Conservation (phyloP, 148 eudicot genomes). For the Beta vulgaris region DNA sequence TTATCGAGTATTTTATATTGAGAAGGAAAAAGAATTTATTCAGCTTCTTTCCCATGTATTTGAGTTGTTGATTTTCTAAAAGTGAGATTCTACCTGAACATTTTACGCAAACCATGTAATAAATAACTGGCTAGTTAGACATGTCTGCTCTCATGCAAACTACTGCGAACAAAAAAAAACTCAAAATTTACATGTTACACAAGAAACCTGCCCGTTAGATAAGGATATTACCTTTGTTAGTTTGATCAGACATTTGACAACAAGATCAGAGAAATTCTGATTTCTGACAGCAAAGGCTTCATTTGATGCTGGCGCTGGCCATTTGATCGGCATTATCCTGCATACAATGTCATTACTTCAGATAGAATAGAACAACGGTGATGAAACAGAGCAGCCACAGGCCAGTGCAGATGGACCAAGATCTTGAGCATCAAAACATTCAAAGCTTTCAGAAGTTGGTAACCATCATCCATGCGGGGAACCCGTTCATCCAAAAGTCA, state of each 20-base stretch:
- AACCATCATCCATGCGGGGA: conserved; percentile 91
- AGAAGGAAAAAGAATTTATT: too few species aligned
- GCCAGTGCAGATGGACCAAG: conserved; percentile 42
- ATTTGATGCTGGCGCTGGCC: too few species aligned
- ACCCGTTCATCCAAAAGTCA: conserved; percentile 99
- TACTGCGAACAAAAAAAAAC: background rate
- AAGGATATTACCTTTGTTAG: too few species aligned
- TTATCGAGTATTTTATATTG: too few species aligned
- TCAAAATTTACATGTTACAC: background rate
- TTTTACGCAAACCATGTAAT: too few species aligned
- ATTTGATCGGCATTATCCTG: conserved; percentile 71
- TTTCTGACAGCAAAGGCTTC: too few species aligned
- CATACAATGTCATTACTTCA: conserved; percentile 17
- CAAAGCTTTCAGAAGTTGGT: conserved; percentile 88
- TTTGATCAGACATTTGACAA: too few species aligned
- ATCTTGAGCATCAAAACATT: conserved; percentile 96
- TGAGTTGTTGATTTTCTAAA: too few species aligned
- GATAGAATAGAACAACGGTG: background rate
- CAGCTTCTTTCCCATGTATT: too few species aligned
- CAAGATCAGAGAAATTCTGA: too few species aligned
- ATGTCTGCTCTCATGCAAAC: background rate
- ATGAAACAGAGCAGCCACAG: background rate
- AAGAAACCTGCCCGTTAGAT: too few species aligned
- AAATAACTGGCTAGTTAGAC: background rate
- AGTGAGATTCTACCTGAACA: too few species aligned